Base-by-base conservation (phyloP, 2,329 filamentous ascomycete genomes). In the Talaromyces piceae region DNA sequence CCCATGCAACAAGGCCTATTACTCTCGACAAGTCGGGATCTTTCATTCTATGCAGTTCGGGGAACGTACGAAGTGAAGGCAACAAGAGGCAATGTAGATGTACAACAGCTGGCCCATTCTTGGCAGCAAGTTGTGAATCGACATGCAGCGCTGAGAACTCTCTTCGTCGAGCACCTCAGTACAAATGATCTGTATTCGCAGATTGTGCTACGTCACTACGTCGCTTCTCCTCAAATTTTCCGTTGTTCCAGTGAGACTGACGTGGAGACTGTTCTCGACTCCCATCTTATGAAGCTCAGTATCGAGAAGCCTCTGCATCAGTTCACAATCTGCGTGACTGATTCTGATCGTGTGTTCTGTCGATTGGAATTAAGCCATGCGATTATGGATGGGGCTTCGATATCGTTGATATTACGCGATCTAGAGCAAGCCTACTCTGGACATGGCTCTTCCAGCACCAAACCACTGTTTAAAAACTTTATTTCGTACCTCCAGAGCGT, bases 381-480 rank as follows among this genome's bases (percentile, higher is more conserved):
- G 11, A 63, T 78, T 4, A 78, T 77, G 55, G 76, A 79, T 54
- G 76, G 75, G n/a, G 71, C 68, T 68, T 72, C 67, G 9, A 62
- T 68, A 53, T 66, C 68, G 4, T 53, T 69, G 2, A 64, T 71
- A 25, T 61, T 71, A 2, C 59, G 68, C 8, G 52, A 54, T 11
- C 43, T 54, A 11, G 33, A 50, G 30, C 41, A 11, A 25, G 48
- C 74, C 2, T 78, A 79, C 45, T 63, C 66, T n/a, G 66, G 67
- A 8, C 64, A 67, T n/a, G 57, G 75, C 0, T 61, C 64, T n/a
- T 60, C 63, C 12, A 64, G 11, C 20, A 6, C 44, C 0, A 54
- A 44, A 9, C 49, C 47, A 39, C 39, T 54, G 3, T 50, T 50
- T 44, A 51, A 44, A n/a, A 41, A 25, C 13, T 50, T 50, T 8